Base-by-base conservation (phyloP, 2,329 filamentous ascomycete species). In the Arthrobotrys sphaeroides region DNA sequence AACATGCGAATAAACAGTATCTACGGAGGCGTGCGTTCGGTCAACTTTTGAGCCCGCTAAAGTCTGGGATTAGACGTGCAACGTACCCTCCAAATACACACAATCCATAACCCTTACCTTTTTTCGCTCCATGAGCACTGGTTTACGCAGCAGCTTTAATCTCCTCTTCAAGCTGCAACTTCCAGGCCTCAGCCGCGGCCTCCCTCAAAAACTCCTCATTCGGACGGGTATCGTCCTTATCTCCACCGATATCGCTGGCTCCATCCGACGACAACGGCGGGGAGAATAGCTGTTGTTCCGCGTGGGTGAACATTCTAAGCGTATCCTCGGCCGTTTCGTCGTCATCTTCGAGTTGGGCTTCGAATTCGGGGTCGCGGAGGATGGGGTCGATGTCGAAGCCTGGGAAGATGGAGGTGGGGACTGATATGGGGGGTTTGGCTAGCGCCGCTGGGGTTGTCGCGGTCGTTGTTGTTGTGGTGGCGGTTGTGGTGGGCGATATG, bases 151-250 rank as follows among this genome's bases (percentile, higher is more conserved):
- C 47, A 43, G 53, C 59, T 33, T 69, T 69, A 9, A 60, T 24
- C 40, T 65, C 64, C 24, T 75, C 72, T 18, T 68, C 72, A n/a
- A 75, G 47, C 49, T 75, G 72, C 36, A 75, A 57, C 55, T 75
- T 75, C 72, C 72, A 75, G 4, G 72, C 72, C n/a, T 75, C 64
- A 22, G 72, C 64, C 5, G 72, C 72, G 6, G 72, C 64, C 47
- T 69, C 64, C 42, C 72, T 47, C 64, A 75, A 59, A 31, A 64
- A 75, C 10, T 75, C 72, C 42, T 68, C 64, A 28, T 75, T 66
- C 16, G 33, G 47, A 18, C 72, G 18, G 10, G 28, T 66, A 16
- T 7, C 26, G 9, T 57, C 72, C 49, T 75, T 59, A 33, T 75
- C 69, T 26, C 64, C 70, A 2, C 57, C 55, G 3, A 33, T 13